Conservation (phyloP, 345 rosid genomes). For the Eutrema heterophyllum region DNA sequence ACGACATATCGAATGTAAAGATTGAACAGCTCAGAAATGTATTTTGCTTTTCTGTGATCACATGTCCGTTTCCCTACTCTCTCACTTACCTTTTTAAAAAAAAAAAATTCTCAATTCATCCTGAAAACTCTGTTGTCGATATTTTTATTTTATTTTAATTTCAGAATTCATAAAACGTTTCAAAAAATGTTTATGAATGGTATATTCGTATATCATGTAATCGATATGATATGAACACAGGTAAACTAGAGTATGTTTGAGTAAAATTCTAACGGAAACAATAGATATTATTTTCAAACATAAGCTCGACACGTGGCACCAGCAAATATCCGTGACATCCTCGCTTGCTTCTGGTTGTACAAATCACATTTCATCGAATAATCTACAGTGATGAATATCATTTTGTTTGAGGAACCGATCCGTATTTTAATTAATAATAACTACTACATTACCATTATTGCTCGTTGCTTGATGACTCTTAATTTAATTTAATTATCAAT, state of each 20-base stretch:
- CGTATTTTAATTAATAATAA: not conserved
- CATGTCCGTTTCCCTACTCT: conserved; percentile 9
- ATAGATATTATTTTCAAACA: not conserved
- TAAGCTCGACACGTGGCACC: not conserved
- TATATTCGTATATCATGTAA: too few relatives aligned
- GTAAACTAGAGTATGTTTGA: too few relatives aligned
- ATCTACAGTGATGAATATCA: not conserved
- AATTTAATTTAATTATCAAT: not conserved
- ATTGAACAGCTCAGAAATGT: conserved; percentile 21
- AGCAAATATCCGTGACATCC: not conserved
- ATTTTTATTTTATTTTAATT: too few relatives aligned
- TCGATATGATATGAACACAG: too few relatives aligned
- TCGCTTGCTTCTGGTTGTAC: not conserved
- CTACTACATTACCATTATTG: too few relatives aligned
- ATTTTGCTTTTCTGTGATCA: conserved; percentile 14
- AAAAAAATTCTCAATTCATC: too few relatives aligned
- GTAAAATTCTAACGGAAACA: too few relatives aligned
- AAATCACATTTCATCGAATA: not conserved
- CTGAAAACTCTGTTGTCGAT: too few relatives aligned
- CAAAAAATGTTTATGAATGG: too few relatives aligned
- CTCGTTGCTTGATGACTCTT: not conserved
- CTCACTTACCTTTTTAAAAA: not conserved
- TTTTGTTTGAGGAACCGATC: not conserved
- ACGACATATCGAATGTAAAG: not conserved
- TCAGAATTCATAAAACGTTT: too few relatives aligned